Base-by-base conservation (phyloP, 2,329 filamentous ascomycete species). In the Cordyceps tenuipes region DNA sequence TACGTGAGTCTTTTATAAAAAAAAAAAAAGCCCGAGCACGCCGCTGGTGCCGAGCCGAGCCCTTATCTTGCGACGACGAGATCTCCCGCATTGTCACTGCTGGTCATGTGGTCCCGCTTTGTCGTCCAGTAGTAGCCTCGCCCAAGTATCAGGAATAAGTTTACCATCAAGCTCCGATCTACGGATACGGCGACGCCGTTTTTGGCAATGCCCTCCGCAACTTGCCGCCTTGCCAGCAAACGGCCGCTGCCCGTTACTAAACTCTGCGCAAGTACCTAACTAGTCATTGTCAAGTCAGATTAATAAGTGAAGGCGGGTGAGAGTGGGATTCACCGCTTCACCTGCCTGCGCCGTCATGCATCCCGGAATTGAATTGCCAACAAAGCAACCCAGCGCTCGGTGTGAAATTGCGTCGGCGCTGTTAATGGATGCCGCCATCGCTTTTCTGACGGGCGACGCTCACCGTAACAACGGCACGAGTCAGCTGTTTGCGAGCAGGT, bases 151-250 rank as follows among this genome's bases (percentile, higher is more conserved):
- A n/a, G n/a, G n/a, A n/a, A n/a, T n/a, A 9, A 36, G 10, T 36
- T 36, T 29, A 21, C 8, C 44, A 31, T 23, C 52, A 39, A 34
- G 43, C n/a, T 54, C 57, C 57, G 57, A 60, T 60, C 57, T 49
- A 43, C 57, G 57, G 57, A 50, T 49, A 43, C 57, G 57, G 57
- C 50, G 57, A 60, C 41, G 41, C 57, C 57, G 57, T 60, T 60
- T 54, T 54, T n/a, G 57, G 57, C 57, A 51, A 51, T 39, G n/a
- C 49, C 3, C 34, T 36, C 34, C 34, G 34, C 34, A 13, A 10
- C 34, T 36, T 10, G 34, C 34, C 10, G 21, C 47, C 8, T 19
- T 26, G 48, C 53, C 53, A 55, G 6, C 26, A 29, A 29, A 29
- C 26, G 26, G 26, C 26, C 26, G 26, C 26, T 29, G 26, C 26